Base-by-base conservation (phyloP, 495 filamentous ascomycete species). In the Podospora comata region DNA sequence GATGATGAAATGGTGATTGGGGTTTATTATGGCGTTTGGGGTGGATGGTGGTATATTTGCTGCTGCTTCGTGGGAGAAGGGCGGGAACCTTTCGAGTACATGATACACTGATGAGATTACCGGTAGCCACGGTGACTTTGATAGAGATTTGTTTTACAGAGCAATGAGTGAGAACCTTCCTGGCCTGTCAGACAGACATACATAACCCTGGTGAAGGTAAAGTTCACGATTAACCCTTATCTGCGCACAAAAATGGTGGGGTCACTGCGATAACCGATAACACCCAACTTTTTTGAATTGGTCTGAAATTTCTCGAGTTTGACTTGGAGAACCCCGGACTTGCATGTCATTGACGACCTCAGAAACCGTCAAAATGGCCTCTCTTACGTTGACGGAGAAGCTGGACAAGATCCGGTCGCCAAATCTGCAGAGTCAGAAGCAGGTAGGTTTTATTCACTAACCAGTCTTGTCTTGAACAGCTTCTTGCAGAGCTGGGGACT, bases 331-430 rank as follows among this genome's bases (percentile, higher is more conserved):
- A 65, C 63, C 65, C 56, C 67, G 56, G 69, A 20, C 48, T 64
- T 72, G 72, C 69, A 69, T 72, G 55, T 69, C 67, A 59, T 34
- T 59, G 65, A 70, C 59, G 68, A 62, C 34, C 59, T 48, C 32
- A 64, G 62, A 53, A 55, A 67, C 66, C 34, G 62, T 74, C 74
- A 81, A 76, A 64, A 84, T 84, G 82, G 80, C 78, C 65, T 73
- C 74, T 63, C 64, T 91, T 86, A 91, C 92, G 77, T 82, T 97
- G 70, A 86, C 88, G 73, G 94, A 94, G 82, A 96, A 91, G 84
- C 86, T 99, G 73, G 91, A 94, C 78, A 97, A 93, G 85, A 97
- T 98, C 76, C 90, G 95, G 79, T 93, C 91, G 78, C 95, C 95
- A 30, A 96, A 96, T 82, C 88, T 97, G 72, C 91, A 98, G 79